Evolutionary conservation across 345 rosid genomes (phyloP).

Genomic region (Eutrema yunnanense): DNA sequence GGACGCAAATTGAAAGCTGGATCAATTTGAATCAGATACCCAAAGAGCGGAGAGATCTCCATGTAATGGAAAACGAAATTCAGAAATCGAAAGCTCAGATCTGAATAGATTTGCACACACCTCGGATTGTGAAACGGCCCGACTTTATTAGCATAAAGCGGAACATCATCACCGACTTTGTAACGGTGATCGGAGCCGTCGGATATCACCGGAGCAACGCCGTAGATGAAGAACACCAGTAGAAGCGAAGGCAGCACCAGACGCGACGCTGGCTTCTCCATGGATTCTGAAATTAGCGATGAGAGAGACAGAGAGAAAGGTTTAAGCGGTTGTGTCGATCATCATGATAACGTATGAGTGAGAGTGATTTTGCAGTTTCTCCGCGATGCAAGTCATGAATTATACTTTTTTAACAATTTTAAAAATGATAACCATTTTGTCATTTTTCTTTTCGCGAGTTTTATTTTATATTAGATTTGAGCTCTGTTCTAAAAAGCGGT

Average conservation of each 20-base stretch:
- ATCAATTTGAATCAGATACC: neutral
- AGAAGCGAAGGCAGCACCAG: neutral
- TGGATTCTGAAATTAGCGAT: neutral
- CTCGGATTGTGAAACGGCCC: slow-evolving; percentile 71
- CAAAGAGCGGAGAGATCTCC: neutral
- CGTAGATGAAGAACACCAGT: neutral
- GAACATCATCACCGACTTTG: slow-evolving; percentile 46
- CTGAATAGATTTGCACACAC: slow-evolving; percentile 19
- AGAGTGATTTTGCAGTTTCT: neutral
- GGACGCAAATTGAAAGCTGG: neutral
- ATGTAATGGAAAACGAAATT: neutral
- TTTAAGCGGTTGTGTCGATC: slow-evolving; percentile 7
- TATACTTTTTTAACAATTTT: no score
- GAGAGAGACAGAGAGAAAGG: neutral
- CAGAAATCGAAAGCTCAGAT: slow-evolving; percentile 7
- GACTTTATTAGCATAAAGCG: slow-evolving; percentile 60
- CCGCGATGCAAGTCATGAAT: slow-evolving; percentile 2
- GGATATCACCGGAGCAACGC: slow-evolving; percentile 26
- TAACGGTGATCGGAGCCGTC: slow-evolving; percentile 53
- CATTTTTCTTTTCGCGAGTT: no score
- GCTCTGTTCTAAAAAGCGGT: no score
- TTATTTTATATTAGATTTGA: no score
- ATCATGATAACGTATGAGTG: neutral
- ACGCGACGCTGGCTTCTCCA: neutral
- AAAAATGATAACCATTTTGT: no score